Evolutionary conservation across 768 basidiomycete species (phyloP).

Genomic region (Lactarius akahatsu): DNA sequence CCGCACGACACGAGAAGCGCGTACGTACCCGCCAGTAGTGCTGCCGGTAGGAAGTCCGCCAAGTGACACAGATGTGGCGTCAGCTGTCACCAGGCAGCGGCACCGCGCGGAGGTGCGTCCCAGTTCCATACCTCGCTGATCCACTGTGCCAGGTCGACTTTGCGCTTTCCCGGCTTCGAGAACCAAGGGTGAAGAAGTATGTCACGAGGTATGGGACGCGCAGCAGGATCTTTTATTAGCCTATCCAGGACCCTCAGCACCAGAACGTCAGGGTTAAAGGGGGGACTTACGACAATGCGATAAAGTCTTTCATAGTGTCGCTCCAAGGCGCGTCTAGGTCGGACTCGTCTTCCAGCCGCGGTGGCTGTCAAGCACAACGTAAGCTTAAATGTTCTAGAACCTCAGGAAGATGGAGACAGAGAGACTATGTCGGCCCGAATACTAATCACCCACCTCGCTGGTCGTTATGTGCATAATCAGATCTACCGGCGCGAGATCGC

Average conservation of each 20-base stretch:
- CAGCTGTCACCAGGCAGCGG: neutral
- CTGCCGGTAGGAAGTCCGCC: neutral
- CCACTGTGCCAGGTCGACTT: constrained; percentile 83
- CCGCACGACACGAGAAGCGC: neutral
- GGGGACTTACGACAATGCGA: constrained; percentile 64
- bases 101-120: constrained; percentile 32
- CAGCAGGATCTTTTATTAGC: constrained; percentile 58
- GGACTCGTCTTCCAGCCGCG: constrained; percentile 66
- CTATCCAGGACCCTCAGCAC: constrained; percentile 38
- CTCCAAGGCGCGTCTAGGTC: constrained; percentile 53
- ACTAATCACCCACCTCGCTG: constrained; percentile 51
- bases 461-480: constrained; percentile 79
- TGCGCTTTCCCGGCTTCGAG: constrained; percentile 61
- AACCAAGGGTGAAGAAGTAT: constrained; percentile 83
- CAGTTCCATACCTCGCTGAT: constrained; percentile 75
- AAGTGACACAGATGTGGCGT: neutral
- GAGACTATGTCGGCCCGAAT: neutral
- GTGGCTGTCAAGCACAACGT: constrained; percentile 47
- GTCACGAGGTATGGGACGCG: constrained; percentile 73
- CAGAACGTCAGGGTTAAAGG: neutral
- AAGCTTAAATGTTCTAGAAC: constrained; percentile 21
- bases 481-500: constrained; percentile 81
- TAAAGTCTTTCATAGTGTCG: constrained; percentile 81
- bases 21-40: neutral
- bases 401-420: neutral